phyloP scores from a whole-genome alignment of 106 monocot species.

The Acanthochlamys bracteata region DNA sequence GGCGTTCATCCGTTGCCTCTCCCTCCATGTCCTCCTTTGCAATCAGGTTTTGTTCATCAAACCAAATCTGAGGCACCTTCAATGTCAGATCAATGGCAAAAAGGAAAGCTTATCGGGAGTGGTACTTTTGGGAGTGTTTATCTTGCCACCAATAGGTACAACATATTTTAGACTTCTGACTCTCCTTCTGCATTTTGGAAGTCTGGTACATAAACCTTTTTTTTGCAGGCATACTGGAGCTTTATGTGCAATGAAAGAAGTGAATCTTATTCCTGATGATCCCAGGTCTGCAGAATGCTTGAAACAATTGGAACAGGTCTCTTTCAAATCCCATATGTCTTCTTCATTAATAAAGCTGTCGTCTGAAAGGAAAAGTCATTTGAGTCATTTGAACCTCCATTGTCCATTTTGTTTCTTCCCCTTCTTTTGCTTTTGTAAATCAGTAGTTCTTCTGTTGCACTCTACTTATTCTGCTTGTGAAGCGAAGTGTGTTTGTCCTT shows the following conservation, averaged over 20 bases:
- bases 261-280: slow-evolving; percentile 79
- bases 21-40: slow-evolving; percentile 53
- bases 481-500: too few species aligned
- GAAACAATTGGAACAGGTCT: slow-evolving; percentile 87
- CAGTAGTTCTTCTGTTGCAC: too few species aligned
- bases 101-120: slow-evolving; percentile 81
- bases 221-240: slow-evolving; percentile 68
- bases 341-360: neutral
- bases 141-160: slow-evolving; percentile 62
- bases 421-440: too few species aligned
- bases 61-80: slow-evolving; percentile 31
- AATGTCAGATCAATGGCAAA: slow-evolving; percentile 70
- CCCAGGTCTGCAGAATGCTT: slow-evolving; percentile 75
- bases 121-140: slow-evolving; percentile 96
- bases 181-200: neutral
- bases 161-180: neutral
- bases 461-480: too few species aligned
- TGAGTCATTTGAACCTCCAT: neutral
- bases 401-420: too few species aligned
- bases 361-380: neutral
- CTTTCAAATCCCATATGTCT: slow-evolving; percentile 6
- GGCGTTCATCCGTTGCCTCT: slow-evolving; percentile 77
- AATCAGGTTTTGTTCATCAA: slow-evolving; percentile 27
- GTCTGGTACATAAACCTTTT: slow-evolving; percentile 3
- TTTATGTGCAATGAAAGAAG: slow-evolving; percentile 98